Evolutionary conservation across 306 rosid genomes (phyloP).

Genomic region (Canavalia gladiata): DNA sequence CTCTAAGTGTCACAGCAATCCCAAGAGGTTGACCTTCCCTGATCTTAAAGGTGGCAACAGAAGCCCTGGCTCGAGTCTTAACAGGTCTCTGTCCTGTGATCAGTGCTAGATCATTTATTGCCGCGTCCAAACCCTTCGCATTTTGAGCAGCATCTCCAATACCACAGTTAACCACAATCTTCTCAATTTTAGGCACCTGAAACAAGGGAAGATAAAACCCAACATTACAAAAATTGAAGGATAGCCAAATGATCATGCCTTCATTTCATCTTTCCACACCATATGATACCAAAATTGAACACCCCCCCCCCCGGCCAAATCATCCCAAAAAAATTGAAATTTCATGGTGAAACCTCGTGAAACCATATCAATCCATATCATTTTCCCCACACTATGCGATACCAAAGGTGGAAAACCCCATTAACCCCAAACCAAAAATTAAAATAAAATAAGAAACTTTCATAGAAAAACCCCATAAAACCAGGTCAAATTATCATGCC

Average conservation of each 20-base stretch:
- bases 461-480: not conserved
- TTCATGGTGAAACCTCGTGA: slow-evolving; percentile 30
- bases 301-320: not conserved
- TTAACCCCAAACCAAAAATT: slow-evolving; percentile 3
- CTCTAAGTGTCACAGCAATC: slow-evolving; percentile 92
- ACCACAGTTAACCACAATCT: slow-evolving; percentile 96
- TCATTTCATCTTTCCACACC: not conserved
- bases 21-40: slow-evolving; percentile 99
- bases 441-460: not conserved
- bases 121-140: slow-evolving; percentile 94
- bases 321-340: not conserved
- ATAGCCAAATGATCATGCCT: slow-evolving; percentile 15
- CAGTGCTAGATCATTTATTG: slow-evolving; percentile 81
- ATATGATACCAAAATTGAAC: not conserved
- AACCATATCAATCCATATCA: not conserved
- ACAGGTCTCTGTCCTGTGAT: slow-evolving; percentile 94
- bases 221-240: slow-evolving; percentile 44
- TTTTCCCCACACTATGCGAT: slow-evolving; percentile 4
- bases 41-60: slow-evolving; percentile 94
- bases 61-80: slow-evolving; percentile 85
- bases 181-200: slow-evolving; percentile 92
- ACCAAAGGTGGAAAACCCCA: slow-evolving; percentile 26
- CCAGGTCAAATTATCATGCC: not conserved
- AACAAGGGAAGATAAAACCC: slow-evolving; percentile 29
- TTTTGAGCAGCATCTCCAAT: slow-evolving; percentile 98